Evolutionary conservation across 2,329 filamentous ascomycete genomes (phyloP), one percentile per base, ranked within the genome.

Genomic region (Penicillium sp.): DNA sequence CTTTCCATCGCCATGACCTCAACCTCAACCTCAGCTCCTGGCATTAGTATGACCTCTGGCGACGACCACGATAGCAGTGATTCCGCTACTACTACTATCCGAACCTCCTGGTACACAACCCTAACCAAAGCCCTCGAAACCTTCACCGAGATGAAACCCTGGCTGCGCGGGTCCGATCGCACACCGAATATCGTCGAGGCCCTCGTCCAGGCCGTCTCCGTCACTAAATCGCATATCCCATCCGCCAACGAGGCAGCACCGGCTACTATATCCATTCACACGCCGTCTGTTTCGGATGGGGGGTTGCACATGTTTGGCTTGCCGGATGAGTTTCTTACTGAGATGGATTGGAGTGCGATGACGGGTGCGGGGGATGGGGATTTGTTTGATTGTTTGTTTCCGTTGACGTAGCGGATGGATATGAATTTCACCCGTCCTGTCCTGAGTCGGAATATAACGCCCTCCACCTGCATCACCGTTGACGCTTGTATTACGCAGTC

Each of bases 91-190:
- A 6, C 26, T 4, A 6, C 26, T 26, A 2, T 26, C 3, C 26
- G 26, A 26, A 26, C 26, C 5, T 46, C 44, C 19, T 58, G 38
- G 49, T 48, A 54, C 19, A 29, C 57, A 19, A 59, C 49, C 49
- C 35, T 59, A 29, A 53, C 53, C 41, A 59, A 59, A 47, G 57
- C 57, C n/a, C 49, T 59, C 3, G 49, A 53, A n/a, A 49, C 30
- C 15, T 59, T 59, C 41, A 23, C 49, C 4, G 57, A 59, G 30
- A 59, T 59, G 57, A 59, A 53, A 17, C 57, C 57, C 8, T 59
- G 57, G 57, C 53, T 59, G 49, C 49, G 57, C 41, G 41, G 38
- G 8, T 59, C 57, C n/a, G 57, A 59, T 29, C 57, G 57, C 41
- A 49, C 57, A 13, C 49, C 57, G 38, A 48, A 59, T 19, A 59